A percentile compares a stretch with the other conserved stretches of the same genome.
Conservation (phyloP, 805 yeast species). For the Teunomyces atbi region DNA sequence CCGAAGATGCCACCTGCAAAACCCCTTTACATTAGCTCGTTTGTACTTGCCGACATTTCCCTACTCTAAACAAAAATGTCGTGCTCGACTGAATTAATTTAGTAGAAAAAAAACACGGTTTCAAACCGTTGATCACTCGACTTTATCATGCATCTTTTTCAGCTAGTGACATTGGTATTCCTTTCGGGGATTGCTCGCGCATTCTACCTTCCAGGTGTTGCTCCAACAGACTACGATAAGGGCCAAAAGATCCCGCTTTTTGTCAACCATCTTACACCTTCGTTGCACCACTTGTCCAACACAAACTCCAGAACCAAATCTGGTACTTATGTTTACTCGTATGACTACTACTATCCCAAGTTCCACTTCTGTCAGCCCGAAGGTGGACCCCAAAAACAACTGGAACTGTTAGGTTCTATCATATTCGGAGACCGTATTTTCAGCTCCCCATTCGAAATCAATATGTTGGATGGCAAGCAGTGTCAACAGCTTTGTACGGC, state of each 20-base stretch:
- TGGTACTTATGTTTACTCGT: slow-evolving; percentile 64
- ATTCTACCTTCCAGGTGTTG: slow-evolving; percentile 93
- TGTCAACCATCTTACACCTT: slow-evolving; percentile 90
- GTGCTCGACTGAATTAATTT: background rate
- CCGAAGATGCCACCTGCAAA: background rate
- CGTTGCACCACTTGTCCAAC: slow-evolving; percentile 41
- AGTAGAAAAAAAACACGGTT: background rate
- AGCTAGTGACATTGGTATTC: slow-evolving; percentile 2
- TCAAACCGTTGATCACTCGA: slow-evolving; percentile 13
- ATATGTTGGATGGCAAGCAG: slow-evolving; percentile 68
- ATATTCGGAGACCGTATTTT: slow-evolving; percentile 94
- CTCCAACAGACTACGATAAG: slow-evolving; percentile 81
- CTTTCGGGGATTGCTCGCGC: slow-evolving; percentile 37
- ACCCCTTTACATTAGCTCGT: background rate
- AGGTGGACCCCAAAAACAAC: slow-evolving; percentile 65
- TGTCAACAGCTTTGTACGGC: slow-evolving; percentile 69
- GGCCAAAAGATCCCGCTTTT: slow-evolving; percentile 73
- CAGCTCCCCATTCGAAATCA: slow-evolving; percentile 82
- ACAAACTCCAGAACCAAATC: slow-evolving; percentile 32
- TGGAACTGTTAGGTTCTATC: slow-evolving; percentile 89
- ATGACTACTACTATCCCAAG: slow-evolving; percentile 78
- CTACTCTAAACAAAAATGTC: background rate
- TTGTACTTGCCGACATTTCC: background rate
- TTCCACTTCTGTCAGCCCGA: slow-evolving; percentile 83
- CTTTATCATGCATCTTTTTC: slow-evolving; percentile 8